A percentile compares a stretch with the other conserved stretches of the same genome.
These are phyloP conservation scores for Rhizopogon roseolus DNA, from an alignment of 768 basidiomycete genomes.

Conservation along the genomic window DNA sequence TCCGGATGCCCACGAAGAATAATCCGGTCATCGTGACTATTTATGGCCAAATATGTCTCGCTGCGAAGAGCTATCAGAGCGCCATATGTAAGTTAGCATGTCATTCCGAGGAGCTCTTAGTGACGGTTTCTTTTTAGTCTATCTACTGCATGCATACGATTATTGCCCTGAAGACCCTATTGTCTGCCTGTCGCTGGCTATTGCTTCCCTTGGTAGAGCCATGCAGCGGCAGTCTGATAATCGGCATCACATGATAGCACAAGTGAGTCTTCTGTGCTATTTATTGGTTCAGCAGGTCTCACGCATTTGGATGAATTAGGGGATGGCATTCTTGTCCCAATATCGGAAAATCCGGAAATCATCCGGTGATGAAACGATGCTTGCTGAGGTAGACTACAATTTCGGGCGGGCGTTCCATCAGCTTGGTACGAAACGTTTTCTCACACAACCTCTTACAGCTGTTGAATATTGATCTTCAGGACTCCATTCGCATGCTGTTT, in stretches of 20 bases:
- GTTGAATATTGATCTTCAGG: slow-evolving; percentile 38
- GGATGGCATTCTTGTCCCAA: slow-evolving; percentile 75
- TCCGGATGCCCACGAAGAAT: slow-evolving; percentile 57
- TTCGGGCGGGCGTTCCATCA: slow-evolving; percentile 91
- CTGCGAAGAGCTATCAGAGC: slow-evolving; percentile 83
- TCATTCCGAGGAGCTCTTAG: background rate
- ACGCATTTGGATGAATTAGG: slow-evolving; percentile 35
- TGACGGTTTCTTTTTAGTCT: slow-evolving; percentile 47
- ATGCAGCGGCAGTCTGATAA: slow-evolving; percentile 96
- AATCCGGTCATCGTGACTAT: slow-evolving; percentile 68
- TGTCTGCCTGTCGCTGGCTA: slow-evolving; percentile 76
- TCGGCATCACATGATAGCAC: slow-evolving; percentile 80
- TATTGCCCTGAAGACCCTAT: slow-evolving; percentile 80
- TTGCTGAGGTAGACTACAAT: slow-evolving; percentile 88
- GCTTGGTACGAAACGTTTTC: slow-evolving; percentile 52
- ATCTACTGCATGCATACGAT: slow-evolving; percentile 85
- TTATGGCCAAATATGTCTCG: slow-evolving; percentile 83
- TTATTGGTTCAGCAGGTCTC: background rate
- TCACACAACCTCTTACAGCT: background rate
- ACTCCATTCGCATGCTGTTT: slow-evolving; percentile 73
- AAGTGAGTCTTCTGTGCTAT: slow-evolving; percentile 32
- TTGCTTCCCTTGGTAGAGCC: slow-evolving; percentile 83
- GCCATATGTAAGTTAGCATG: slow-evolving; percentile 67
- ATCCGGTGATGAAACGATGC: slow-evolving; percentile 29
- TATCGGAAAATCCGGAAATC: slow-evolving; percentile 65